Base-by-base conservation (phyloP, 2,329 filamentous ascomycete species). In the Colletotrichum sp. region DNA sequence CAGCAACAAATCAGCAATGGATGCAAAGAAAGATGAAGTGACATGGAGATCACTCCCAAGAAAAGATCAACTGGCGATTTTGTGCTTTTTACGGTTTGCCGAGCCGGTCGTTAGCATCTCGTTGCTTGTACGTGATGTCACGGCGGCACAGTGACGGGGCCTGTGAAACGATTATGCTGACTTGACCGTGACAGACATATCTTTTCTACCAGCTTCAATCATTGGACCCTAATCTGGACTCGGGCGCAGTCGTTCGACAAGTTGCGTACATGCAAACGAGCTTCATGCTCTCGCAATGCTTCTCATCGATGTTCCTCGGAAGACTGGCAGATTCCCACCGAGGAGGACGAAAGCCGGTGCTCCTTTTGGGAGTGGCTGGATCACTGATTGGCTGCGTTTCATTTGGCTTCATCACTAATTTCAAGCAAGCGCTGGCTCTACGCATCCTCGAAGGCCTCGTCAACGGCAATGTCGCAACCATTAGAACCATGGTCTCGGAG, bases 41-140 rank as follows among this genome's bases (percentile, higher is more conserved):
- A 74, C 66, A 6, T 74, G 72, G 72, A 34, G 32, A 8, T 74
- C 72, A 9, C 49, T 74, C 24, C 72, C 72, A 6, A 21, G 72
- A 36, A 74, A 74, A 28, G 72, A 74, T 49, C 72, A 74, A 5
- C 67, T 74, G 8, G 72, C 72, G 1, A 66, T 74, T 12, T 2
- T 74, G 10, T 74, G 72, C 18, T 74, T 74, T 36, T 18, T 74
- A 13, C 72, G 72, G 9, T 74, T 74, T 60, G 72, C 72, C 8
- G 72, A 74, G 49, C 72, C 72, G 9, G 39, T 74, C 6, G 72
- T 74, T 16, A 74, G 60, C 59, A 66, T 74, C 9, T 74, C 72
- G 9, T 49, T 74, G 15, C 59, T 74, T 9, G 72, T 74, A 26
- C 6, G 72, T 68, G 8, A 5, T 2, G 24, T 16, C n/a, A n/a